A percentile compares a stretch with the other conserved stretches of the same genome.
Conservation (phyloP, 2,329 filamentous ascomycete genomes). For the Lasiodiplodia sp. region DNA sequence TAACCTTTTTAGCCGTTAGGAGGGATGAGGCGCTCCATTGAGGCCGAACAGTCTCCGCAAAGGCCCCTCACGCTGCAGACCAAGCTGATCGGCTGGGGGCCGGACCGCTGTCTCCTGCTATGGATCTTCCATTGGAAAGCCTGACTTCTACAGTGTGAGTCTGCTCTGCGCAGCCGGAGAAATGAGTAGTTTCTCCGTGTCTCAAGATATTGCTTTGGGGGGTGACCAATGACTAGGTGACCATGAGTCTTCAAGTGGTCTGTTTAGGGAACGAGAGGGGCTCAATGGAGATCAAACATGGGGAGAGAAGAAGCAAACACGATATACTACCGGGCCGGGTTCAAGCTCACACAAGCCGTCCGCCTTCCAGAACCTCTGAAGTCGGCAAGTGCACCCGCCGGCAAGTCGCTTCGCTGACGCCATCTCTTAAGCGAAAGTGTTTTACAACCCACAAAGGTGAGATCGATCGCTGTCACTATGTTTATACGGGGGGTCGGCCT, state of each 20-base stretch:
- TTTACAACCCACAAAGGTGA: neutral
- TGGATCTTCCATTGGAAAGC: neutral
- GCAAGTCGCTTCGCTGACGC: neutral
- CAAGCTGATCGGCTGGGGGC: neutral
- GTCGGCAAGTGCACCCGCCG: neutral
- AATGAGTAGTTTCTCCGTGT: neutral
- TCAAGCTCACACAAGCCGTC: neutral
- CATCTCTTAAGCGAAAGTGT: neutral
- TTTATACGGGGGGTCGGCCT: neutral
- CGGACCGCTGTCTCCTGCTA: neutral
- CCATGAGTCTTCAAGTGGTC: neutral
- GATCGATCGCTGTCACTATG: neutral
- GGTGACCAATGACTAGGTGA: neutral
- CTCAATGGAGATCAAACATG: neutral
- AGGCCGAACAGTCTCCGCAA: neutral
- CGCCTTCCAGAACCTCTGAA: neutral
- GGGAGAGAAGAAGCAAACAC: neutral
- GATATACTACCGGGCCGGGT: neutral
- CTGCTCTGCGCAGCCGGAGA: neutral
- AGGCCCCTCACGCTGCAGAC: neutral
- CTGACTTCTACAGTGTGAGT: neutral
- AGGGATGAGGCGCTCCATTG: slow-evolving; percentile 42
- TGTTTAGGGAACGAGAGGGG: too few relatives aligned
- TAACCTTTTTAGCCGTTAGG: slow-evolving; percentile 64
- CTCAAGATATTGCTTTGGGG: neutral